A percentile compares a stretch with the other conserved stretches of the same genome.
Conservation (phyloP, 495 filamentous ascomycete genomes). For the Tuber melanosporum region DNA sequence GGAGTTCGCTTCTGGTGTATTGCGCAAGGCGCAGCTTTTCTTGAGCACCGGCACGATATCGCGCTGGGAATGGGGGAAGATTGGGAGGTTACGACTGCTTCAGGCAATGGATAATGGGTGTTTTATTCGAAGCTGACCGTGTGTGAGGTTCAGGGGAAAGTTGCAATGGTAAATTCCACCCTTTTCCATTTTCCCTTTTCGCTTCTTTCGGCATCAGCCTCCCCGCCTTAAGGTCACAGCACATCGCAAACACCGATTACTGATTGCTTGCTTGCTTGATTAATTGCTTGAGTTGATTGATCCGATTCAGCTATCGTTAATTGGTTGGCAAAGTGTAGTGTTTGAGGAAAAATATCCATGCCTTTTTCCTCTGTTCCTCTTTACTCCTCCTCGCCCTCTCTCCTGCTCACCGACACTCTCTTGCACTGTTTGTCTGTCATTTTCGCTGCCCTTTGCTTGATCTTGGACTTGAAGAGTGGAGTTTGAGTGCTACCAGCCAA, state of each 20-base stretch:
- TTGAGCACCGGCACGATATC: not conserved
- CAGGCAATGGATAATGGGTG: not conserved
- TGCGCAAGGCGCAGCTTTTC: not conserved
- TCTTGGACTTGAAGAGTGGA: not conserved
- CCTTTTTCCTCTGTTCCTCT: slow-evolving; percentile 11
- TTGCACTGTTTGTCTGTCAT: slow-evolving; percentile 13
- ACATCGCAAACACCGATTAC: not conserved
- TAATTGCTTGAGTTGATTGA: not conserved
- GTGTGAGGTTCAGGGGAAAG: not conserved
- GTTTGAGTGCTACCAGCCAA: not conserved
- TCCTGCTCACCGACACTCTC: slow-evolving; percentile 4
- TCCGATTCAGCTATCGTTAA: not conserved
- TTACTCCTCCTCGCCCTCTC: slow-evolving; percentile 5
- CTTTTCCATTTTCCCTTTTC: not conserved
- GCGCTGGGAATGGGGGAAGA: not conserved
- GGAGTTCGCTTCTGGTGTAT: not conserved
- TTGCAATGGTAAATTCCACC: not conserved
- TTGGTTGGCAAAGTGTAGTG: not conserved
- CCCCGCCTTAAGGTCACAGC: not conserved
- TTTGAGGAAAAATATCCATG: not conserved
- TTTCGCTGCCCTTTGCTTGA: slow-evolving; percentile 14
- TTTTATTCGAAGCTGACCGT: not conserved
- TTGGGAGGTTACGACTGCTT: not conserved
- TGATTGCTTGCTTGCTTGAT: not conserved
- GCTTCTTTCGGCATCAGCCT: not conserved